A percentile compares a stretch with the other conserved stretches of the same genome.
Evolutionary conservation across 768 basidiomycete genomes (phyloP).

Genomic region (Symmetrospora coprosmae): DNA sequence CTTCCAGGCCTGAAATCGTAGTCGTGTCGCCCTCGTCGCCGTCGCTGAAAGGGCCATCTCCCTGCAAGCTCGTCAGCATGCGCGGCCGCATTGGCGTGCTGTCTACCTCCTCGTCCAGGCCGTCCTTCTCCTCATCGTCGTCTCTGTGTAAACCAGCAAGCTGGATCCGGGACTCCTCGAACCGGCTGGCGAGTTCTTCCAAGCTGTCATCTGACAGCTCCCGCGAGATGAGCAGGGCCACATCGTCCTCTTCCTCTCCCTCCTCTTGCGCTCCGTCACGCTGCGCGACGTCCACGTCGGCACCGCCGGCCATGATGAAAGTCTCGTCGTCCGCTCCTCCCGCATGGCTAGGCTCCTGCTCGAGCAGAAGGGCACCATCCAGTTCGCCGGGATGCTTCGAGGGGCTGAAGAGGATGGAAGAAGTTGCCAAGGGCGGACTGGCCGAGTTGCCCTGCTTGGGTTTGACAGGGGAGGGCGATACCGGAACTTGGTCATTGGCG

Average conservation of each 20-base stretch:
- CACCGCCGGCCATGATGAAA: background rate
- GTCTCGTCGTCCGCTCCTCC: too few relatives aligned
- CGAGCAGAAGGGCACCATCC: too few relatives aligned
- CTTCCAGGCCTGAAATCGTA: too few relatives aligned
- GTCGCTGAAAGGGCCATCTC: too few relatives aligned
- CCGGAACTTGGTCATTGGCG: too few relatives aligned
- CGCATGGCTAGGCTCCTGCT: too few relatives aligned
- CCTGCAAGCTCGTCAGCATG: background rate
- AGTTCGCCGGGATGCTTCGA: too few relatives aligned
- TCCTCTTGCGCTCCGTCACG: background rate
- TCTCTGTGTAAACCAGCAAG: background rate
- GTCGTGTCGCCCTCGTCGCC: background rate
- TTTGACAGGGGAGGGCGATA: too few relatives aligned
- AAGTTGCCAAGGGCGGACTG: too few relatives aligned
- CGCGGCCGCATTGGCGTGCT: constrained; percentile 1
- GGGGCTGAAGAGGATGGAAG: too few relatives aligned
- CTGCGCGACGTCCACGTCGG: background rate
- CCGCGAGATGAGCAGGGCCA: constrained; percentile 15
- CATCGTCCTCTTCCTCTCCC: constrained; percentile 8
- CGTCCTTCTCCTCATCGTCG: background rate
- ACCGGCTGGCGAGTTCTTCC: constrained; percentile 16
- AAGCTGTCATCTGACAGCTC: constrained; percentile 14
- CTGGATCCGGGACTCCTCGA: constrained; percentile 1
- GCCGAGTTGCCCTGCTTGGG: too few relatives aligned
- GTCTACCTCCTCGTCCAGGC: background rate